A percentile compares a stretch with the other conserved stretches of the same genome.
These are phyloP conservation scores for Neoboletus subvelutipes DNA, from an alignment of 768 basidiomycete species.

Conservation along the genomic window DNA sequence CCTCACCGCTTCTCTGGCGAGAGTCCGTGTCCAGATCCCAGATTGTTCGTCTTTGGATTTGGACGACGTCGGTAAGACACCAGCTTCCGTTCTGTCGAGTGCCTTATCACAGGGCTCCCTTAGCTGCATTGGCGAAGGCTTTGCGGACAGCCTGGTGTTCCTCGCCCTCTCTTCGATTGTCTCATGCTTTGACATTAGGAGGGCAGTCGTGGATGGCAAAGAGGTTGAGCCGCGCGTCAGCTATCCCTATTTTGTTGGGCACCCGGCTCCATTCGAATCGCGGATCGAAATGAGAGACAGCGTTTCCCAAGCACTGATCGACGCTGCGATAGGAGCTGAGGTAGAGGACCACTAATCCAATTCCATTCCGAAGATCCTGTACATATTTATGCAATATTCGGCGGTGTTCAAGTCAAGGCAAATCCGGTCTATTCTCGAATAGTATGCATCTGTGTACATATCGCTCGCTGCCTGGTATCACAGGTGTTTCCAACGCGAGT, in stretches of 20 bases:
- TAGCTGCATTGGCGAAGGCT: constrained; percentile 3
- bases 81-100: background rate
- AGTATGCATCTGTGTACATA: background rate
- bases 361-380: background rate
- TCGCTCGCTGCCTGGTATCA: background rate
- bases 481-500: too few relatives aligned
- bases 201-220: background rate
- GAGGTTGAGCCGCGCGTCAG: constrained; percentile 1
- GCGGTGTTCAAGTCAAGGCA: background rate
- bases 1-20: background rate
- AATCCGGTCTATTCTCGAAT: background rate
- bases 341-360: background rate
- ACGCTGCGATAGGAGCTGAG: background rate
- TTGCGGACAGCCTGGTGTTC: background rate
- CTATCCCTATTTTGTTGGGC: constrained; percentile 2
- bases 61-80: constrained; percentile 4
- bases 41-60: constrained; percentile 1
- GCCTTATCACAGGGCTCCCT: background rate
- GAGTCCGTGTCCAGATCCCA: background rate
- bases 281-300: background rate
- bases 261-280: background rate
- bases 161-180: background rate
- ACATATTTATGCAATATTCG: background rate
- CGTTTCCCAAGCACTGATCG: background rate
- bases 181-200: background rate